Conservation (phyloP, 345 rosid genomes). For the Streptanthus diversifolius region DNA sequence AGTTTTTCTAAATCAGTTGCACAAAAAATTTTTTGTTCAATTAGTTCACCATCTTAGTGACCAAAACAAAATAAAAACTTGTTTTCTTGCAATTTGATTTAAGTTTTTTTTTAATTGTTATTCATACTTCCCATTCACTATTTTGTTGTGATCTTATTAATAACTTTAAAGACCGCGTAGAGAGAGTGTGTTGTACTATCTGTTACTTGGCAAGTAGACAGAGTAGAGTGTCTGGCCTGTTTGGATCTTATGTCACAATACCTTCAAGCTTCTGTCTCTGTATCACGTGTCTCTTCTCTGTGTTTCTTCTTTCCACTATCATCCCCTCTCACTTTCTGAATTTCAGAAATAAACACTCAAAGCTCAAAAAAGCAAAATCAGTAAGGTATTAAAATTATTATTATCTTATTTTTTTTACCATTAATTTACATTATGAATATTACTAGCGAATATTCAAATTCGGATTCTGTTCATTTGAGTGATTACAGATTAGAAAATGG, state of each 20-base stretch:
- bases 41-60: neutral
- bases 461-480: conserved; percentile 7
- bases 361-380: neutral
- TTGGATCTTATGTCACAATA: conserved; percentile 26
- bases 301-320: conserved; percentile 29
- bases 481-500: conserved; percentile 14
- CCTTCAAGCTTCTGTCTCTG: conserved; percentile 22
- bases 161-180: neutral
- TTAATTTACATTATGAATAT: neutral
- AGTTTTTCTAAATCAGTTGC: neutral
- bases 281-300: conserved; percentile 30
- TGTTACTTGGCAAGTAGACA: conserved; percentile 22
- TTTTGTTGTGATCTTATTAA: neutral
- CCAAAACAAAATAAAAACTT: neutral
- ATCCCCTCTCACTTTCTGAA: conserved; percentile 19
- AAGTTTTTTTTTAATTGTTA: neutral
- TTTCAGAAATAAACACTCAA: conserved; percentile 2
- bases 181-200: neutral
- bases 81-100: neutral
- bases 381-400: neutral
- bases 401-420: neutral
- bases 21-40: neutral
- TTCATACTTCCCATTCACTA: neutral
- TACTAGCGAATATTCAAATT: conserved; percentile 3
- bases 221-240: conserved; percentile 18